Evolutionary conservation across 129 eudicot species (phyloP).

Genomic region (Centrapalus pauciflorus): DNA sequence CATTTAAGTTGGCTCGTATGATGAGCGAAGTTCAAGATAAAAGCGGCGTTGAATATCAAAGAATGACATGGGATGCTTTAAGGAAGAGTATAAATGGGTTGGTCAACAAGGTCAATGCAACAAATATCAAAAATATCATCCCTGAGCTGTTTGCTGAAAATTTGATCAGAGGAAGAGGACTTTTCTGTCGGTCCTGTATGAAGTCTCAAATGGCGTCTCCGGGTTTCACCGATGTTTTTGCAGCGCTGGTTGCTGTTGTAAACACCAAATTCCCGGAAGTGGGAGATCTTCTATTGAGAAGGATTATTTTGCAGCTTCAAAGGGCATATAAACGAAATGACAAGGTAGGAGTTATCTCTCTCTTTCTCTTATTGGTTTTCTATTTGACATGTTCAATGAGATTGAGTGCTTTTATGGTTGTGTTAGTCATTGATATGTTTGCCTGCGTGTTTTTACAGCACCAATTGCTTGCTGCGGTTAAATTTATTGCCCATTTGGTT

Average conservation of each 20-base stretch:
- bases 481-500: constrained; percentile 90
- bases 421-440: not conserved
- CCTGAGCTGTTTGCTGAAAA: constrained; percentile 81
- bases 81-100: constrained; percentile 91
- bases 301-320: constrained; percentile 78
- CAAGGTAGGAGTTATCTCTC: constrained; percentile 43
- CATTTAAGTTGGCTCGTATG: constrained; percentile 86
- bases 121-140: constrained; percentile 72
- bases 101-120: constrained; percentile 88
- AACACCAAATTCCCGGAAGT: constrained; percentile 89
- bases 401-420: not conserved
- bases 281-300: constrained; percentile 78
- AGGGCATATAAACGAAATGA: constrained; percentile 89
- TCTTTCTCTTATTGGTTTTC: not conserved
- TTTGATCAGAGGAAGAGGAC: constrained; percentile 82
- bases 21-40: constrained; percentile 76
- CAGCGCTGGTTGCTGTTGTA: constrained; percentile 89
- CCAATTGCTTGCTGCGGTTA: constrained; percentile 85
- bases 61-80: constrained; percentile 94
- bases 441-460: constrained; percentile 43
- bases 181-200: constrained; percentile 91
- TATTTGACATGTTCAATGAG: not conserved
- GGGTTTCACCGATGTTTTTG: constrained; percentile 89
- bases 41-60: constrained; percentile 77
- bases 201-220: constrained; percentile 99